A percentile compares a stretch with the other conserved stretches of the same genome.
phyloP scores from a whole-genome alignment of 495 filamentous ascomycete species.

The Lophiotrema nucula region DNA sequence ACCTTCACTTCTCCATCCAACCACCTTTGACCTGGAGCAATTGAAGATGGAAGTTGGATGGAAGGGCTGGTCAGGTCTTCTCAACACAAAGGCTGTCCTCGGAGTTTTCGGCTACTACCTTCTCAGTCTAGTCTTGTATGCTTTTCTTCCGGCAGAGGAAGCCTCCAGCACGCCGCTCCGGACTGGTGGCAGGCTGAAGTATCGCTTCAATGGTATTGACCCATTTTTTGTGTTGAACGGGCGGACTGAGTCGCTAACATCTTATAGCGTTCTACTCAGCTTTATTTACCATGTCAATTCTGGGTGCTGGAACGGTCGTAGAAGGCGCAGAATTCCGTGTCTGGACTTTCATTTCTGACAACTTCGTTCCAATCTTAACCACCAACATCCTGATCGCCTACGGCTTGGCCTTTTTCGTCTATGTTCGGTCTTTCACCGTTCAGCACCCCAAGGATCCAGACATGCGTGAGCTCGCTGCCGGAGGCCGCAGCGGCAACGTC shows the following conservation, averaged over 20 bases:
- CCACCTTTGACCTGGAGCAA: conserved; percentile 63
- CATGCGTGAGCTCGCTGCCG: conserved; percentile 73
- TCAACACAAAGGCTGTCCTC: conserved; percentile 62
- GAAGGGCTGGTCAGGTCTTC: conserved; percentile 65
- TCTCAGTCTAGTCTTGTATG: conserved; percentile 70
- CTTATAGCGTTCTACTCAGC: conserved; percentile 73
- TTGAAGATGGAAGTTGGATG: conserved; percentile 78
- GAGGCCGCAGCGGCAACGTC: conserved; percentile 78
- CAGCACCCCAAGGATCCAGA: conserved; percentile 62
- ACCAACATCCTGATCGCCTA: conserved; percentile 75
- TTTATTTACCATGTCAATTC: conserved; percentile 63
- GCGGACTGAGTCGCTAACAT: conserved; percentile 20
- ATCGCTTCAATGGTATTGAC: conserved; percentile 91
- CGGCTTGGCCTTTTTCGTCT: conserved; percentile 68
- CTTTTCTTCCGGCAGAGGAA: conserved; percentile 73
- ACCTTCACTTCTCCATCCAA: conserved; percentile 76
- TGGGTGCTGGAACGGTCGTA: conserved; percentile 68
- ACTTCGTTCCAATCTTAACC: conserved; percentile 82
- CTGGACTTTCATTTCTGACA: conserved; percentile 91
- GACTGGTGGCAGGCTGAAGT: conserved; percentile 73
- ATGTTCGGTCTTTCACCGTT: conserved; percentile 76
- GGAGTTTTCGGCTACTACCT: conserved; percentile 70
- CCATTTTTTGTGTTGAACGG: too few relatives aligned
- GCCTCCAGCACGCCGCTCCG: conserved; percentile 66
- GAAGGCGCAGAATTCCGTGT: conserved; percentile 80